Percentiles rank a stretch among this genome's conserved stretches.
Evolutionary conservation across 2,329 filamentous ascomycete species (phyloP).

Genomic region (Fusarium sp.): DNA sequence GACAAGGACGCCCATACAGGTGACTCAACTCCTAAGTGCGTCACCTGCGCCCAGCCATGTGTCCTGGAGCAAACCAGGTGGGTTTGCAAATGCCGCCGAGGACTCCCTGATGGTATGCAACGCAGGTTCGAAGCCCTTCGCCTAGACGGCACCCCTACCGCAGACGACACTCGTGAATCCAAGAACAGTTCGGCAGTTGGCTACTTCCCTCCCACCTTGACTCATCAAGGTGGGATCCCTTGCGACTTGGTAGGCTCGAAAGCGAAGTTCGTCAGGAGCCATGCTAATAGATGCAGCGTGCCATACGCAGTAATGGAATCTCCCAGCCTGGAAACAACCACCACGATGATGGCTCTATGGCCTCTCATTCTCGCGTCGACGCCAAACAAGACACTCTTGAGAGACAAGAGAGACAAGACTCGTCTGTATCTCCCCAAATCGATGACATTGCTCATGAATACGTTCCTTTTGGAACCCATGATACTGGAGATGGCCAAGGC

Average conservation of each 20-base stretch:
- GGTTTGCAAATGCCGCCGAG: neutral
- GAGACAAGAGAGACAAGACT: constrained; percentile 14
- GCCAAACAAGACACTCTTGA: neutral
- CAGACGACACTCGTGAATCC: neutral
- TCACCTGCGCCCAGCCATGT: neutral
- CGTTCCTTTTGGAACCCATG: neutral
- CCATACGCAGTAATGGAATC: neutral
- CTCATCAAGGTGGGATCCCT: neutral
- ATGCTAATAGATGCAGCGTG: constrained; percentile 13
- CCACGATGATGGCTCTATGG: neutral
- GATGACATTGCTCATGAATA: neutral
- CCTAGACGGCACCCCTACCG: neutral
- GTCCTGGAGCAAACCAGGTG: neutral
- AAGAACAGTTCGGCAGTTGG: neutral
- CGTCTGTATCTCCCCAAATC: neutral
- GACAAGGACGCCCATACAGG: neutral
- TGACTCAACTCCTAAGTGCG: neutral
- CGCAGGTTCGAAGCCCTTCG: neutral
- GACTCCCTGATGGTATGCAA: neutral
- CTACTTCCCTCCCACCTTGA: neutral
- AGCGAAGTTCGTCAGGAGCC: neutral
- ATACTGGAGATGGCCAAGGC: too few species aligned
- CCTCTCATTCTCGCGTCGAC: neutral
- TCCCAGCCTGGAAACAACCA: neutral
- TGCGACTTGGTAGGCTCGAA: neutral